These are phyloP conservation scores for Laburnicola sp. DNA, from an alignment of 2,329 filamentous ascomycete species.

Conservation along the genomic window DNA sequence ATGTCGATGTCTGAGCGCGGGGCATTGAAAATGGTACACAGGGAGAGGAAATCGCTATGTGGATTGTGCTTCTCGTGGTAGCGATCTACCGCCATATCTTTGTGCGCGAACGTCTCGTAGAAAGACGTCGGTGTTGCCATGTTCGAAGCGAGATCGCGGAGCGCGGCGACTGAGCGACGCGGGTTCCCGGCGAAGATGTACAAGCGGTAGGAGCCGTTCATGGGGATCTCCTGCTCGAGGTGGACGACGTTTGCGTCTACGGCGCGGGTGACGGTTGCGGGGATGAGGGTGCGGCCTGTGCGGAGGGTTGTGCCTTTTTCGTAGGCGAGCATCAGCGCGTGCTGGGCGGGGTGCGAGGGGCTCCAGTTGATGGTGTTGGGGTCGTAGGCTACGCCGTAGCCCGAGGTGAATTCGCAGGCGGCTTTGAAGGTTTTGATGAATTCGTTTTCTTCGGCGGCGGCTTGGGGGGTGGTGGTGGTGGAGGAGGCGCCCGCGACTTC, in stretches of 20 bases:
- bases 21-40: constrained; percentile 74
- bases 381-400: constrained; percentile 85
- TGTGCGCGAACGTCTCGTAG: constrained; percentile 66
- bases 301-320: constrained; percentile 60
- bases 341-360: constrained; percentile 69
- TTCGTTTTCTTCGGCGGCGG: constrained; percentile 64
- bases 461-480: constrained; percentile 21
- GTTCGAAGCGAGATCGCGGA: constrained; percentile 69
- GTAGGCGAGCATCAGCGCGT: constrained; percentile 67
- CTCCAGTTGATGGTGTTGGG: constrained; percentile 86
- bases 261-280: constrained; percentile 81
- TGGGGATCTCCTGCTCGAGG: constrained; percentile 83
- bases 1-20: constrained; percentile 73
- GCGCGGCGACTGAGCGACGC: constrained; percentile 60
- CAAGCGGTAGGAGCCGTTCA: constrained; percentile 85
- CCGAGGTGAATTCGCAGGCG: constrained; percentile 87
- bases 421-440: constrained; percentile 92
- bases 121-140: constrained; percentile 71
- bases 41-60: constrained; percentile 78
- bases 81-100: constrained; percentile 54
- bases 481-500: constrained; percentile 68
- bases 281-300: constrained; percentile 75
- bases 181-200: constrained; percentile 82
- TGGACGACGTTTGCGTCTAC: constrained; percentile 88
- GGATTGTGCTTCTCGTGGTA: constrained; percentile 84